A percentile compares a stretch with the other conserved stretches of the same genome.
Conservation (phyloP, 371 early-diverging fungal genomes). For the Zopfochytrium polystomum region DNA sequence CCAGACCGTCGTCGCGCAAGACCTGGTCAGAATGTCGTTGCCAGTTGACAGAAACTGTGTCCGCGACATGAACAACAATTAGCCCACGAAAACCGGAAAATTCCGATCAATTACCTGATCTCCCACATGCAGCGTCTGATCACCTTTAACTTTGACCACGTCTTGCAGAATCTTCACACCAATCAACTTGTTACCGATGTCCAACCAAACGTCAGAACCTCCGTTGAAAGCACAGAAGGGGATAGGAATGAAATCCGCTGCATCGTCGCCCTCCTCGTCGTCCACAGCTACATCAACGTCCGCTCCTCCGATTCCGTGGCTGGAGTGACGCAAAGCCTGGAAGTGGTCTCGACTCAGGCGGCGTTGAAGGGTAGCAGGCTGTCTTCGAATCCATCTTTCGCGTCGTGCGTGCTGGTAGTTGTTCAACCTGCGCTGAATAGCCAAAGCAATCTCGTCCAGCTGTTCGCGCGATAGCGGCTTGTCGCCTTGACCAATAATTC, state of each 20-base stretch:
- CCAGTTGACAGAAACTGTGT: conserved; percentile 74
- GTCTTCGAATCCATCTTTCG: conserved; percentile 1
- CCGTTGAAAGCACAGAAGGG: conserved; percentile 89
- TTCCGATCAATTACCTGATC: conserved; percentile 60
- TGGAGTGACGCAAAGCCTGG: not conserved
- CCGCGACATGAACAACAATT: conserved; percentile 2
- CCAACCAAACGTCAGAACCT: conserved; percentile 79
- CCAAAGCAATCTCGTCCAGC: conserved; percentile 50
- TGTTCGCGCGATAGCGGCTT: conserved; percentile 58
- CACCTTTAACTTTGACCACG: conserved; percentile 39
- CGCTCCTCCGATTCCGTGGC: not conserved
- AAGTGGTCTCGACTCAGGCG: too few species aligned
- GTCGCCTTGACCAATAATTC: conserved; percentile 25
- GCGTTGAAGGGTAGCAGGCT: too few species aligned
- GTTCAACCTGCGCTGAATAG: conserved; percentile 35
- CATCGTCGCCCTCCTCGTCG: conserved; percentile 18
- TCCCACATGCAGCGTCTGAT: conserved; percentile 73
- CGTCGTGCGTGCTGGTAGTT: conserved; percentile 28
- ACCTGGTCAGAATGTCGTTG: conserved; percentile 75
- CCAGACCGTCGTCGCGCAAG: conserved; percentile 78
- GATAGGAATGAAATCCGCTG: conserved; percentile 48
- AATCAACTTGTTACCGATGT: conserved; percentile 62
- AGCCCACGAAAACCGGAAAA: not conserved
- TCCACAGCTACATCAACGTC: not conserved
- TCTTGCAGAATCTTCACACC: conserved; percentile 51